Base-by-base conservation (phyloP, 2,329 filamentous ascomycete genomes). In the Aureobasidium vineae region DNA sequence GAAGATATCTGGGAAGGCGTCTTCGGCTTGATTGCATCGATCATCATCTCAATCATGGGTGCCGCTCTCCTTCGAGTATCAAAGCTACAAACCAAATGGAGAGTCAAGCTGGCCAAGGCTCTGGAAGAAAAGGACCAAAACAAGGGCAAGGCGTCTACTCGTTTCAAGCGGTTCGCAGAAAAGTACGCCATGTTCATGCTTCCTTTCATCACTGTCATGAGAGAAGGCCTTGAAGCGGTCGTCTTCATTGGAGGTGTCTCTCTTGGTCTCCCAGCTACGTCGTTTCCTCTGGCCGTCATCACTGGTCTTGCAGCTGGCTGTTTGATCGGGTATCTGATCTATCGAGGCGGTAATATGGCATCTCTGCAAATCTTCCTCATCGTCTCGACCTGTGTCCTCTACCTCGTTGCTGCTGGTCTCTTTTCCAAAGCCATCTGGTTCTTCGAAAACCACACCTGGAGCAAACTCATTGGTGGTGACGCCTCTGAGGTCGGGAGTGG, bases 41-140 rank as follows among this genome's bases (percentile, higher is more conserved):
- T 95, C 70, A 92, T 96, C 78, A 95, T 96, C 78, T 90, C 90
- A 41, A 71, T 92, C 68, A 89, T 96, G 81, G 92, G 92, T 33
- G 88, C 87, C 38, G 91, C 90, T 5, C 85, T 96, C 36, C 85
- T 96, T 8, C 88, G 92, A 31, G 84, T 96, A 65, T 89, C 87
- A 68, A 95, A 94, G 77, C 85, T 95, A 76, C 90, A 92, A 75
- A 88, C 90, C 69, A 95, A 95, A 78, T 96, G 92, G 92, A 85
- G 87, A n/a, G 80, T 89, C 72, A 95, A 95, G 84, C 85, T 96
- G 28, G 85, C 88, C 21, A 85, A 85, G 72, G 86, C 90, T 2
- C 78, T 95, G 36, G 86, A 90, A 70, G 75, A 82, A 13, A 80
- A 84, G 16, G 78, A 78, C 36, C 74, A 77, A 19, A 75, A 74